phyloP scores from a whole-genome alignment of 257 asterid species.

The Fraxinus quadrangulata region DNA sequence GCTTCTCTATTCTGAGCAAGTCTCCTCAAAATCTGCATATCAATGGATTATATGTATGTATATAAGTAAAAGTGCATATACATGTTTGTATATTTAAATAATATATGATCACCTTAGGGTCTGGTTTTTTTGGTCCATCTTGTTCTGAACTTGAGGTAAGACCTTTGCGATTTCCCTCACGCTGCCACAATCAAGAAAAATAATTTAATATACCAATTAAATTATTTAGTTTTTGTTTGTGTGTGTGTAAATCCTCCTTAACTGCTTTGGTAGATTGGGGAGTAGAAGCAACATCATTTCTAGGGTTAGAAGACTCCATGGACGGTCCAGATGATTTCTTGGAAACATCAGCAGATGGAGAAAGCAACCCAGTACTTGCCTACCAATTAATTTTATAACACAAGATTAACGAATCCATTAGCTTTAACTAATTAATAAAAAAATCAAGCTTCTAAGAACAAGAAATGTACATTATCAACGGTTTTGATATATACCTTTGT shows the following conservation, averaged over 20 bases:
- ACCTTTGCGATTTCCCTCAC: slow-evolving; percentile 73
- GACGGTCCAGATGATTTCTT: slow-evolving; percentile 85
- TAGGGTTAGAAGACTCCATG: slow-evolving; percentile 62
- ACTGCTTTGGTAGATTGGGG: slow-evolving; percentile 62
- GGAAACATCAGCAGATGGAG: slow-evolving; percentile 56
- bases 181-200: slow-evolving; percentile 47
- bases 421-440: slow-evolving; percentile 5
- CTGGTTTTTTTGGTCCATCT: slow-evolving; percentile 76
- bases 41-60: background rate
- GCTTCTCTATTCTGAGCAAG: slow-evolving; percentile 98
- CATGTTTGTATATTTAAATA: background rate
- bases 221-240: background rate
- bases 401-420: slow-evolving; percentile 38
- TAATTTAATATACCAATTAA: slow-evolving; percentile 10
- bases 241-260: slow-evolving; percentile 45
- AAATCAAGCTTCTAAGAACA: slow-evolving; percentile 21
- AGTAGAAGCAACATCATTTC: slow-evolving; percentile 48
- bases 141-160: slow-evolving; percentile 65
- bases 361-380: slow-evolving; percentile 52
- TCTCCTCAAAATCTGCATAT: slow-evolving; percentile 70
- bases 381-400: slow-evolving; percentile 40
- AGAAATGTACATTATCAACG: slow-evolving; percentile 16
- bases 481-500: slow-evolving; percentile 44
- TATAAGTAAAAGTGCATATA: background rate
- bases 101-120: slow-evolving; percentile 68